Evolutionary conservation across 2,329 filamentous ascomycete genomes (phyloP), one percentile per base, ranked within the genome.

Genomic region (Curvularia sp.): DNA sequence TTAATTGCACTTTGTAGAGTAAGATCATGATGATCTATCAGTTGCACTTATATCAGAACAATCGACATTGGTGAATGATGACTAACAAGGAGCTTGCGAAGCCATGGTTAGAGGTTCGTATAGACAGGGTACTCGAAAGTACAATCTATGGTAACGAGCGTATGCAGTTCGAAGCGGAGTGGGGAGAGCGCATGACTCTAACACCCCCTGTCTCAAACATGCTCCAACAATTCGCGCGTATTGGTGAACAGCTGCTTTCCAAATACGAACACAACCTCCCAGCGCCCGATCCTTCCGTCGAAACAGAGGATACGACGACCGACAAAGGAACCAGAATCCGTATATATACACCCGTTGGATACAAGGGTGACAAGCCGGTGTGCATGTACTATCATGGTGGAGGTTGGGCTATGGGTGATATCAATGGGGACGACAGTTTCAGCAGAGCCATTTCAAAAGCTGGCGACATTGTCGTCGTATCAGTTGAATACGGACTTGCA

Each of bases 351-450:
- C 75, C 75, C 3, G 52, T 69, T 28, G 67, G 65, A 5, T 75
- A 75, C 38, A 57, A 52, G 7, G 68, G 69, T 9, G 64, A 61
- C 15, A 77, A 69, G 22, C 75, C 75, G 5, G 67, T 74, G 7
- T 71, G 75, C 28, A 55, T 78, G 13, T 77, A 76, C 44, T 74
- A 64, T 35, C 76, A 78, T 60, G 70, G 75, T 31, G 76, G 76
- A 39, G 76, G 75, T 5, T 78, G 75, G 75, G 73, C 74, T 4
- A 74, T 77, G 69, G 73, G 75, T 12, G 68, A 75, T 43, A 41
- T 78, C 2, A 69, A 77, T 18, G 65, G 64, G 5, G 75, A 78
- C 30, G 76, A 78, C 58, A 49, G 61, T 1, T 62, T 63, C 31
- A 72, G 69, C 35, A 55, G 75, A 50, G 58, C 28, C 66, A 75